Evolutionary conservation across 164 flowering plant genomes (phyloP).

Genomic region (Nymphaea colorata): DNA sequence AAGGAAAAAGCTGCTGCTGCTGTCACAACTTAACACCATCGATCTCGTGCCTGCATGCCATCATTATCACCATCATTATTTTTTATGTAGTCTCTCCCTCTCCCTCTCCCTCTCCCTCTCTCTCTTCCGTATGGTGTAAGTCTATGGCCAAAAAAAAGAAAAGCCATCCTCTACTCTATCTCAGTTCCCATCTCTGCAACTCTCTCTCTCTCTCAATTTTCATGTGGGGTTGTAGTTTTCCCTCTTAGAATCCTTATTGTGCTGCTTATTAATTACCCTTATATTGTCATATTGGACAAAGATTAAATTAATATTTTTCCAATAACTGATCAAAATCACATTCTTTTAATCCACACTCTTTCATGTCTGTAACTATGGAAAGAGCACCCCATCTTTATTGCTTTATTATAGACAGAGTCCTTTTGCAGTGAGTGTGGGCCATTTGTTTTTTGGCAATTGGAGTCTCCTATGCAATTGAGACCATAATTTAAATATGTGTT

Average conservation of each 20-base stretch:
- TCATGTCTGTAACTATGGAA: slow-evolving; percentile 8
- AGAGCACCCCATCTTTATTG: slow-evolving; percentile 16
- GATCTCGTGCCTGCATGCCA: slow-evolving; percentile 47
- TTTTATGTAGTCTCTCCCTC: neutral
- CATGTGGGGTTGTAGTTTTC: slow-evolving; percentile 9
- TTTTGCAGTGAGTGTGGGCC: slow-evolving; percentile 6
- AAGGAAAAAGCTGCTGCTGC: slow-evolving; percentile 35
- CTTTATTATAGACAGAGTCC: slow-evolving; percentile 28
- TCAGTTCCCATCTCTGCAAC: no score
- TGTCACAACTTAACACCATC: slow-evolving; percentile 23
- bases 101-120: neutral
- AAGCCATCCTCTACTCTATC: no score
- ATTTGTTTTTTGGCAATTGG: no score
- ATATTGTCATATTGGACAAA: no score
- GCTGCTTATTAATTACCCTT: no score
- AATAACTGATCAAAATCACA: slow-evolving; percentile 7
- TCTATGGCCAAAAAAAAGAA: slow-evolving; percentile 16
- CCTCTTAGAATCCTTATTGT: neutral
- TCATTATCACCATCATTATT: slow-evolving; percentile 35
- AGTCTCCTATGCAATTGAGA: no score
- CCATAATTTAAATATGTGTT: no score
- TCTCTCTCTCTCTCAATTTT: slow-evolving; percentile 13
- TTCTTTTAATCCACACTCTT: slow-evolving; percentile 6
- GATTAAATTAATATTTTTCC: neutral
- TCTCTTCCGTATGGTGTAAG: neutral